phyloP scores from a whole-genome alignment of 805 yeast species.

The Sugiyamaella smithiae region DNA sequence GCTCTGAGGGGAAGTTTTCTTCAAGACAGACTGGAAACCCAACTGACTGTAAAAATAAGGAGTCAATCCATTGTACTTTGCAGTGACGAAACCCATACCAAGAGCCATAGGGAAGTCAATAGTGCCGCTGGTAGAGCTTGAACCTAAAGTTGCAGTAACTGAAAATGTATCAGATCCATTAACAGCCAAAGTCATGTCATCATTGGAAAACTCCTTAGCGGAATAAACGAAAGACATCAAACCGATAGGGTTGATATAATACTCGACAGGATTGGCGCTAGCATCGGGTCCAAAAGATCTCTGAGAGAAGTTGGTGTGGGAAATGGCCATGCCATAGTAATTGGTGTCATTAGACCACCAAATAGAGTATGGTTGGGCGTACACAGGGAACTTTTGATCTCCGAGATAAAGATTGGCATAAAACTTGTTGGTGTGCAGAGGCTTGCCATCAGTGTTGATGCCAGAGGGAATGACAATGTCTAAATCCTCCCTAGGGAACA shows the following conservation, averaged over 20 bases:
- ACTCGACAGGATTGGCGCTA: slow-evolving; percentile 39
- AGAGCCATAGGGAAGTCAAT: slow-evolving; percentile 63
- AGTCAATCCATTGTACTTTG: slow-evolving; percentile 50
- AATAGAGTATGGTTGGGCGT: slow-evolving; percentile 64
- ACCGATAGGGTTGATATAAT: slow-evolving; percentile 55
- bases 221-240: slow-evolving; percentile 56
- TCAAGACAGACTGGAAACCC: slow-evolving; percentile 43
- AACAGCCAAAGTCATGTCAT: slow-evolving; percentile 42
- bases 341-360: slow-evolving; percentile 48
- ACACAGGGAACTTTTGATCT: slow-evolving; percentile 52
- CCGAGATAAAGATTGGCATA: slow-evolving; percentile 62
- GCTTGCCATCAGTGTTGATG: slow-evolving; percentile 42
- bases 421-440: slow-evolving; percentile 73
- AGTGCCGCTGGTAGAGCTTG: slow-evolving; percentile 32
- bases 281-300: slow-evolving; percentile 48
- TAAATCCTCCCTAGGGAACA: slow-evolving; percentile 46
- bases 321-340: slow-evolving; percentile 59
- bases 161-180: slow-evolving; percentile 51
- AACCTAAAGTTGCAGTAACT: slow-evolving; percentile 39
- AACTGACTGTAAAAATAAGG: slow-evolving; percentile 46
- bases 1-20: slow-evolving; percentile 32
- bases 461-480: slow-evolving; percentile 48
- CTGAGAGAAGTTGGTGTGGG: slow-evolving; percentile 49
- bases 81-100: slow-evolving; percentile 82
- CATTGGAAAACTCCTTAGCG: slow-evolving; percentile 46